phyloP scores from a whole-genome alignment of 2,329 filamentous ascomycete genomes.

The Colletotrichum somersetense region DNA sequence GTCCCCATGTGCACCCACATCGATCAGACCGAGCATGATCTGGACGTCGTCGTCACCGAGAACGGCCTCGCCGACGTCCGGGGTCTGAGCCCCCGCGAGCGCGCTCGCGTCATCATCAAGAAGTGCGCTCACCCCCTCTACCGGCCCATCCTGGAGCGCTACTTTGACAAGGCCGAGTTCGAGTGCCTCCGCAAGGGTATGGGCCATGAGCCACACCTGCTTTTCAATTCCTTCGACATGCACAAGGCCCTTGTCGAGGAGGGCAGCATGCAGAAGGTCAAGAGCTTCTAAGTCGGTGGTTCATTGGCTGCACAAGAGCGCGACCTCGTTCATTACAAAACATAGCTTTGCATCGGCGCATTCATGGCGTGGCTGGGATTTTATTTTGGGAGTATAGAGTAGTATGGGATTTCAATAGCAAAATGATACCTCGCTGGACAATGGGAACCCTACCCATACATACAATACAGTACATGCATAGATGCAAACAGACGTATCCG shows the following conservation, averaged over 20 bases:
- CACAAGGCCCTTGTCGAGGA: constrained; percentile 85
- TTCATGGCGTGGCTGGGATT: constrained; percentile 13
- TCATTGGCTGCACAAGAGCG: background rate
- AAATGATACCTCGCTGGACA: constrained; percentile 36
- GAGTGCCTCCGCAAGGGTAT: constrained; percentile 88
- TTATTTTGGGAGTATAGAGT: constrained; percentile 18
- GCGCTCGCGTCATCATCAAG: constrained; percentile 86
- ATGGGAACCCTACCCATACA: constrained; percentile 7
- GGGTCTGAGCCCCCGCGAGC: constrained; percentile 82
- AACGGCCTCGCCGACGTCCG: constrained; percentile 86
- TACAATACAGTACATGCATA: background rate
- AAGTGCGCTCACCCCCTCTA: constrained; percentile 91
- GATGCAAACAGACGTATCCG: too few species aligned
- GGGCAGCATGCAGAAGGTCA: constrained; percentile 87
- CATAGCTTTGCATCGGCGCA: constrained; percentile 23
- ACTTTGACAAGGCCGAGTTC: constrained; percentile 87
- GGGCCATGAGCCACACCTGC: constrained; percentile 90
- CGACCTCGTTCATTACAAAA: background rate
- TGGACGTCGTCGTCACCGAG: constrained; percentile 86
- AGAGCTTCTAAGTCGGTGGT: constrained; percentile 63
- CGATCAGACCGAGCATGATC: constrained; percentile 93
- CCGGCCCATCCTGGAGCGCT: constrained; percentile 82
- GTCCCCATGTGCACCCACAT: constrained; percentile 95
- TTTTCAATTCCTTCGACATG: constrained; percentile 91
- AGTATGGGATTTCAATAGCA: constrained; percentile 28